phyloP scores from a whole-genome alignment of 2,329 filamentous ascomycete genomes.

The Fusarium sp. region DNA sequence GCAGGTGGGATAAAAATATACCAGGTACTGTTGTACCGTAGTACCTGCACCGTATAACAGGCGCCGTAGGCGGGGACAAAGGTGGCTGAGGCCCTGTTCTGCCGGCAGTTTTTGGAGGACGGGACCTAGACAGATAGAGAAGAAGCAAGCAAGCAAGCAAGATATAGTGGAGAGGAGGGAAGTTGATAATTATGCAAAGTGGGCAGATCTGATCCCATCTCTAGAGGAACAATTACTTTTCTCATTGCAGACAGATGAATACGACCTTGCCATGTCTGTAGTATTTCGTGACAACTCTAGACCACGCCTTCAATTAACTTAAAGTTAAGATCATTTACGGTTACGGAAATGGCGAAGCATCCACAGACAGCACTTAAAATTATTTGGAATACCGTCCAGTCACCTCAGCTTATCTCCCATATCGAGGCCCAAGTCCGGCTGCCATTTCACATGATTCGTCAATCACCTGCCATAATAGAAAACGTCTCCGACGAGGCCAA shows the following conservation, averaged over 20 bases:
- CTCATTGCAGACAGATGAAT: slow-evolving; percentile 2
- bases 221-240: not conserved
- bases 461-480: slow-evolving; percentile 34
- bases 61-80: slow-evolving; percentile 24
- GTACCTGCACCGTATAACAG: slow-evolving; percentile 33
- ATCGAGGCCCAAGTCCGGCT: slow-evolving; percentile 18
- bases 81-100: slow-evolving; percentile 32
- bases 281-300: slow-evolving; percentile 2
- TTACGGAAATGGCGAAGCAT: slow-evolving; percentile 3
- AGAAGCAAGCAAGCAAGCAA: not conserved
- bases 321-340: not conserved
- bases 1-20: slow-evolving; percentile 33
- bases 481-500: slow-evolving; percentile 8
- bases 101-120: no score
- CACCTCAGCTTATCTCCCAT: slow-evolving; percentile 1
- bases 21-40: slow-evolving; percentile 4
- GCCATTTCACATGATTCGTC: slow-evolving; percentile 8
- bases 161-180: not conserved
- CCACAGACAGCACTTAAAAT: slow-evolving; percentile 8
- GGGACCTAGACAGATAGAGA: not conserved
- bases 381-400: slow-evolving; percentile 13
- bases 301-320: not conserved
- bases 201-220: not conserved
- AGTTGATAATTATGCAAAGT: not conserved
- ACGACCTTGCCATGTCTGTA: slow-evolving; percentile 13